Base-by-base conservation (phyloP, 2,329 filamentous ascomycete genomes). In the Ascomycota sp. region DNA sequence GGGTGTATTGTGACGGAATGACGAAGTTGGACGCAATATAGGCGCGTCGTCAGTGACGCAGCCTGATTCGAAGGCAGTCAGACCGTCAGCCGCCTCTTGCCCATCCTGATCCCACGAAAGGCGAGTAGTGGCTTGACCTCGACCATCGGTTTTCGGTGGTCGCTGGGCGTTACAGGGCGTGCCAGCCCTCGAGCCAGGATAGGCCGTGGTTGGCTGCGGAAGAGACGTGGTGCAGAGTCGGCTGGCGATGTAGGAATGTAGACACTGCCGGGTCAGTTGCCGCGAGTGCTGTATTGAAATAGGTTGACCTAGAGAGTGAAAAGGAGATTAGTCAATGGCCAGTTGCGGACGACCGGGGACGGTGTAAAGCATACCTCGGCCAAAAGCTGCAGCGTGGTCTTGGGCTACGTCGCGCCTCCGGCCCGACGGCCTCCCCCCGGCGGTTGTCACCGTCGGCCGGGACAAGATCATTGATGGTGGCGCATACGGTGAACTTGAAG, bases 401-500 rank as follows among this genome's bases (percentile, higher is more conserved):
- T 40, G 38, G 16, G 33, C 41, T 12, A 40, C 36, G 31, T 49
- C 48, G 28, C 42, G 42, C 12, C 45, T 42, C 31, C 36, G 37
- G 31, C 37, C 43, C 6, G 39, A 38, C n/a, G 40, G 38, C 30
- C 39, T 37, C 30, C 36, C 39, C 26, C 26, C 44, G 43, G 43
- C 38, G 46, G 35, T 30, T 43, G 37, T 44, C 43, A 25, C 35
- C 35, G 6, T 39, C 38, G 28, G 40, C 37, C 9, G 50, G 46
- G 26, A 48, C 48, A 34, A 92, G 53, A 48, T 92, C 82, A 48
- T 91, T 92, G 48, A 92, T 72, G 12, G 78, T 89, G 45, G 79
- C 58, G 51, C 83, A 92, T 35, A 80, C 76, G 30, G 78, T 77
- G 52, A 83, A 92, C 43, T 81, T 68, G 52, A 89, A 92, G 28